Evolutionary conservation across 1,284 basidiomycete species (phyloP).

Genomic region (Sutorius eximius): DNA sequence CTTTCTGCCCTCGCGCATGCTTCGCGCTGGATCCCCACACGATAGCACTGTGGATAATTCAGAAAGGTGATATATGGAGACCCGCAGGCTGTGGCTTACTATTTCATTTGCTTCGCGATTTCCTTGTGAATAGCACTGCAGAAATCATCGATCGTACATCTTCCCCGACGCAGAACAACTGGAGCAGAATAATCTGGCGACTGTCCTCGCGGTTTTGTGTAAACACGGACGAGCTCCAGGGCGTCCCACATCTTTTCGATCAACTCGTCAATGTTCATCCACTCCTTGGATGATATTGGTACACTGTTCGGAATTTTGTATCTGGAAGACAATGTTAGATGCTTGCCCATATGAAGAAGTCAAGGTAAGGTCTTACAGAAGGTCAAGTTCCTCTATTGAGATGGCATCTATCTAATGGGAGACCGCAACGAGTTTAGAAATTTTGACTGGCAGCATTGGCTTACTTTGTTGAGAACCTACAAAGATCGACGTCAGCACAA

Average conservation of each 20-base stretch:
- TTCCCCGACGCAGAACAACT: conserved; percentile 77
- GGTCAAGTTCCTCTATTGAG: conserved; percentile 97
- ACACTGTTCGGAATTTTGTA: conserved; percentile 95
- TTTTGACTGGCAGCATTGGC: not conserved
- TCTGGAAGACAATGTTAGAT: conserved; percentile 36
- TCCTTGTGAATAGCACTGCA: conserved; percentile 90
- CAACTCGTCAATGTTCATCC: conserved; percentile 97
- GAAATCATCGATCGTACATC: conserved; percentile 87
- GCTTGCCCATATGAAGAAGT: not conserved
- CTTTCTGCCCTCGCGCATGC: conserved; percentile 94
- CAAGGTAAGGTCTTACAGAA: conserved; percentile 58
- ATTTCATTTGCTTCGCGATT: conserved; percentile 92
- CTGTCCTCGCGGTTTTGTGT: conserved; percentile 93
- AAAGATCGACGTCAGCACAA: not conserved
- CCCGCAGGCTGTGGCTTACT: conserved; percentile 46
- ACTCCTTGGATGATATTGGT: conserved; percentile 89
- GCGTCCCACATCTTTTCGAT: conserved; percentile 90
- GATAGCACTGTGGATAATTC: conserved; percentile 61
- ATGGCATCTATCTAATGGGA: conserved; percentile 89
- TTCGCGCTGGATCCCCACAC: conserved; percentile 96
- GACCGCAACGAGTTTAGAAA: conserved; percentile 14
- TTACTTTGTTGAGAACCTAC: conserved; percentile 77
- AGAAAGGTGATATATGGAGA: conserved; percentile 7
- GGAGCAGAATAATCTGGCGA: conserved; percentile 86
- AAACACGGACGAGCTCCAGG: conserved; percentile 86